phyloP scores from a whole-genome alignment of 2,329 filamentous ascomycete species.

The Neophaeococcomyces aloes region DNA sequence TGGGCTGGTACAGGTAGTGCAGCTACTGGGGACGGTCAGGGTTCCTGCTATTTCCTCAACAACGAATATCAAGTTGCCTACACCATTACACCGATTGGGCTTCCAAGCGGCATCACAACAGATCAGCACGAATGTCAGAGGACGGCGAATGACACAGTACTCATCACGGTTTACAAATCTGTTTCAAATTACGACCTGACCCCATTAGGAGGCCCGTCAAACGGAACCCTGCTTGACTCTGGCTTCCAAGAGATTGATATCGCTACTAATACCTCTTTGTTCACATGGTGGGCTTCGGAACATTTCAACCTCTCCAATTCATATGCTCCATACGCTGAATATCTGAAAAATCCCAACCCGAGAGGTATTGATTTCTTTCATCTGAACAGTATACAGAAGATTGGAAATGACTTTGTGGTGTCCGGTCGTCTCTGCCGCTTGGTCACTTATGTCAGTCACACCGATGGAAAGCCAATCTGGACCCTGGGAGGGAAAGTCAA shows the following conservation, averaged over 20 bases:
- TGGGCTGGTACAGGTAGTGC: conserved; percentile 1
- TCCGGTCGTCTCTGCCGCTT: not conserved
- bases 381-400: conserved; percentile 35
- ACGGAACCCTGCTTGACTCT: conserved; percentile 1
- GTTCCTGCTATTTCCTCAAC: not conserved
- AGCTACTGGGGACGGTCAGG: not conserved
- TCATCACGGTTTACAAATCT: not conserved
- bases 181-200: not conserved
- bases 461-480: conserved; percentile 31
- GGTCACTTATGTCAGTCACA: conserved; percentile 25
- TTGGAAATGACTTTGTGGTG: conserved; percentile 14
- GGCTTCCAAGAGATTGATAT: conserved; percentile 43
- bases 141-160: not conserved
- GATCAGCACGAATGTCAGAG: no score
- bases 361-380: conserved; percentile 39
- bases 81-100: no score
- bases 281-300: conserved; percentile 50
- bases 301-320: conserved; percentile 41
- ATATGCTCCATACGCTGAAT: conserved; percentile 37
- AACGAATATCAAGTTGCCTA: not conserved
- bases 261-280: conserved; percentile 44
- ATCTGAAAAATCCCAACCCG: conserved; percentile 36
- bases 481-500: conserved; percentile 29
- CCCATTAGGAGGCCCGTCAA: not conserved
- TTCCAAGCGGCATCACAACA: no score